These are phyloP conservation scores for Articulospora tetracladia DNA, from an alignment of 495 filamentous ascomycete genomes.

Conservation along the genomic window DNA sequence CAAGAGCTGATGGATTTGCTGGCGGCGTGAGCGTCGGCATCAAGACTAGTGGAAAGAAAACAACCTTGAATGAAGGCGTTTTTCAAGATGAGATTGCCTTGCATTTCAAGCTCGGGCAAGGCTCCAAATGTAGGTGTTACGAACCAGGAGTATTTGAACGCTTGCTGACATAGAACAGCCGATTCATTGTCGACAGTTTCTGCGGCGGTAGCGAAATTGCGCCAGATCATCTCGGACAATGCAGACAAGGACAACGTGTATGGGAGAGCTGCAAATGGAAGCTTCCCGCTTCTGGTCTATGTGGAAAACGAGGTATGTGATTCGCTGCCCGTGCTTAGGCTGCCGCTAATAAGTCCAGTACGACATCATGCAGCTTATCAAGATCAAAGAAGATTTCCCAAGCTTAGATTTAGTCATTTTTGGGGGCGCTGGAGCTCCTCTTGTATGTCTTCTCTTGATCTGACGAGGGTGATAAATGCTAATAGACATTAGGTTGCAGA, in stretches of 20 bases:
- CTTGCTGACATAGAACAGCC: constrained; percentile 6
- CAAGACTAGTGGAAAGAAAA: constrained; percentile 36
- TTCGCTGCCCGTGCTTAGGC: not conserved
- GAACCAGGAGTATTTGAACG: not conserved
- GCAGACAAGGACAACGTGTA: constrained; percentile 28
- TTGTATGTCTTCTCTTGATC: constrained; percentile 15
- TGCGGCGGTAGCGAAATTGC: constrained; percentile 23
- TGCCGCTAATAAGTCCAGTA: constrained; percentile 20
- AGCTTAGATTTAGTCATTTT: constrained; percentile 28
- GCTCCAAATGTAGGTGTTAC: constrained; percentile 17
- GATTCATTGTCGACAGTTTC: constrained; percentile 28
- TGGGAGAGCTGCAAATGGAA: constrained; percentile 28
- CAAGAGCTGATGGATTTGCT: constrained; percentile 32
- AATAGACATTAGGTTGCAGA: constrained; percentile 28
- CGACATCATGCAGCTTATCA: constrained; percentile 33
- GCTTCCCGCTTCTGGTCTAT: constrained; percentile 31
- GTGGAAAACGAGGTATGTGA: constrained; percentile 28
- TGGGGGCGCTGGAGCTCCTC: constrained; percentile 33
- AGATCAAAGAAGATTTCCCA: constrained; percentile 28
- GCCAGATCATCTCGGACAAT: constrained; percentile 27
- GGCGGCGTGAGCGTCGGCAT: constrained; percentile 46
- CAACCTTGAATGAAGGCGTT: constrained; percentile 35
- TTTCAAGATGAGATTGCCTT: constrained; percentile 39
- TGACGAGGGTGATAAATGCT: not conserved
- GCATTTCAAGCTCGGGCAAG: constrained; percentile 38